A percentile compares a stretch with the other conserved stretches of the same genome.
Evolutionary conservation across 179 eudicot species (phyloP).

Genomic region (Kewa caespitosa): DNA sequence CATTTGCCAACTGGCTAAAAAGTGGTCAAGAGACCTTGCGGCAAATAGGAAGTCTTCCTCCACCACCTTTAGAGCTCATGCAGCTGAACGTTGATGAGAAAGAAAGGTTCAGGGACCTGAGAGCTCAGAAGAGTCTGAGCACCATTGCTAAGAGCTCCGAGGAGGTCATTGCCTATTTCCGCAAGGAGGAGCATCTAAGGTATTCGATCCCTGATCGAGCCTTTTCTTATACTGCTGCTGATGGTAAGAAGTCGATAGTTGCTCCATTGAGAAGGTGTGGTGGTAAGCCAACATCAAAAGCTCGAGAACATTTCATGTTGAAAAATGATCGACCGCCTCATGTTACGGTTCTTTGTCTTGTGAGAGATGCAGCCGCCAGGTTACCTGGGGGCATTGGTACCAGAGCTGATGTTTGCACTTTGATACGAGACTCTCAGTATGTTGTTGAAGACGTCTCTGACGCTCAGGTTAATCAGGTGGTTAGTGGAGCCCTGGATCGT

Average conservation of each 20-base stretch:
- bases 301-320: slow-evolving; percentile 85
- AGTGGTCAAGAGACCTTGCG: slow-evolving; percentile 78
- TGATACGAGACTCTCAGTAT: slow-evolving; percentile 83
- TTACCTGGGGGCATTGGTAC: slow-evolving; percentile 91
- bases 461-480: slow-evolving; percentile 77
- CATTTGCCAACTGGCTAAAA: slow-evolving; percentile 92
- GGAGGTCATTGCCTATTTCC: slow-evolving; percentile 72
- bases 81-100: slow-evolving; percentile 59
- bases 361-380: slow-evolving; percentile 94
- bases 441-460: slow-evolving; percentile 76
- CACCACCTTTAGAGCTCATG: slow-evolving; percentile 67
- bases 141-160: slow-evolving; percentile 78
- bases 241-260: slow-evolving; percentile 87
- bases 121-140: slow-evolving; percentile 77
- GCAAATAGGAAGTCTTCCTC: slow-evolving; percentile 80
- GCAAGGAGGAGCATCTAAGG: slow-evolving; percentile 70
- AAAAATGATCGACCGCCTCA: slow-evolving; percentile 87
- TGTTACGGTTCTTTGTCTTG: slow-evolving; percentile 88
- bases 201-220: slow-evolving; percentile 85
- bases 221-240: slow-evolving; percentile 85
- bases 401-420: slow-evolving; percentile 84
- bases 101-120: slow-evolving; percentile 74
- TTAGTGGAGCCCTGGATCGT: slow-evolving; percentile 96
- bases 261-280: slow-evolving; percentile 92
- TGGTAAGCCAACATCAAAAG: slow-evolving; percentile 87